Evolutionary conservation across 345 rosid species (phyloP).

Genomic region (Conringia planisiliqua): DNA sequence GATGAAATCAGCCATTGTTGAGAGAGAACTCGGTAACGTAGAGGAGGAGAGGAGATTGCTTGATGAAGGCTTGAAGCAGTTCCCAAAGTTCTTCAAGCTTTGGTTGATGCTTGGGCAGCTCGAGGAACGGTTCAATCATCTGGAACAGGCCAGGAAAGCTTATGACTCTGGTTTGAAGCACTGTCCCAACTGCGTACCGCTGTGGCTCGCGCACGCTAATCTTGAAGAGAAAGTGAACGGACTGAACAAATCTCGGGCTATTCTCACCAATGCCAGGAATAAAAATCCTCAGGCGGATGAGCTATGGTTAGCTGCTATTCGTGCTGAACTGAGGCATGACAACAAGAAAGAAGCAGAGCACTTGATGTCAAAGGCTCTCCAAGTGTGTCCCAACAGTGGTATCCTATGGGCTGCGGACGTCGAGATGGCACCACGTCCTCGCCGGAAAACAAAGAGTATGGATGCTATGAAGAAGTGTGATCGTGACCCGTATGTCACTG

Average conservation of each 20-base stretch:
- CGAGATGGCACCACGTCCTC: slow-evolving; percentile 82
- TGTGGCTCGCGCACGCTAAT: slow-evolving; percentile 78
- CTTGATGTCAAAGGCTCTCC: slow-evolving; percentile 91
- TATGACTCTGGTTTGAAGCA: slow-evolving; percentile 65
- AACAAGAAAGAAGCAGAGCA: slow-evolving; percentile 75
- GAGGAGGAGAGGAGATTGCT: slow-evolving; percentile 80
- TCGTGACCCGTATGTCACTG: slow-evolving; percentile 80
- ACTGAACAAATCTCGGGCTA: slow-evolving; percentile 76
- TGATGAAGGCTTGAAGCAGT: slow-evolving; percentile 74
- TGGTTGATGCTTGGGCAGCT: slow-evolving; percentile 98
- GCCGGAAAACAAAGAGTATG: slow-evolving; percentile 59
- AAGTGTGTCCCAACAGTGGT: slow-evolving; percentile 89
- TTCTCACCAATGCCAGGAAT: slow-evolving; percentile 73
- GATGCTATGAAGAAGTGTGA: slow-evolving; percentile 84
- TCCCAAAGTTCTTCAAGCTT: slow-evolving; percentile 79
- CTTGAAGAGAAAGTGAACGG: slow-evolving; percentile 82
- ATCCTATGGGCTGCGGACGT: slow-evolving; percentile 86
- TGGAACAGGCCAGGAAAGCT: slow-evolving; percentile 63
- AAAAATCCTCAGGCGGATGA: slow-evolving; percentile 74
- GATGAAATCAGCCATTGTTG: slow-evolving; percentile 98
- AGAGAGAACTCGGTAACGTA: slow-evolving; percentile 75
- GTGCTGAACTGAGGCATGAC: slow-evolving; percentile 72
- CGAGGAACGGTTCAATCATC: slow-evolving; percentile 62
- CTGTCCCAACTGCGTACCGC: slow-evolving; percentile 61
- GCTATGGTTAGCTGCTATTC: slow-evolving; percentile 93